Evolutionary conservation across 177 flowering plant genomes (phyloP), one percentile per base, ranked within the genome.

Genomic region (Vitis hybrid): DNA sequence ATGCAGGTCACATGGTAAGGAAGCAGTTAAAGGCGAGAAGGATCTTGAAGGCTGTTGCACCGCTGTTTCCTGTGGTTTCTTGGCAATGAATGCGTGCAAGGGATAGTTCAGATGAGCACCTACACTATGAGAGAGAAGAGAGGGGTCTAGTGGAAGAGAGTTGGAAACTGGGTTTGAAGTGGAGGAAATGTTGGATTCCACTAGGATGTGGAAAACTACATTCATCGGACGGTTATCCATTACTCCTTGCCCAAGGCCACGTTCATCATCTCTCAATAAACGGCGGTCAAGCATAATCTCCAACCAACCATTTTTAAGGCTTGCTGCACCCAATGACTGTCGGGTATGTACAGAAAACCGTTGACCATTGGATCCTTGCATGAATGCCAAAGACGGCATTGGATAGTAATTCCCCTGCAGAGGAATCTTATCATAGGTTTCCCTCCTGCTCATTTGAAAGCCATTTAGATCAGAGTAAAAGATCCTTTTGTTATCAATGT

Each of bases 241-340:
- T 66, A 94, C 97, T 21, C 99, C 99, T 84, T 96, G 99, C 62
- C 99, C 99, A 64, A 94, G 94, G 67, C 99, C 99, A 64, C 97
- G 96, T 1, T 93, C 98, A 83, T 96, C 99, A 79, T 96, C 99
- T 21, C 76, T 80, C 3, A 79, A 55, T 68, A 93, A 79, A 50
- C 99, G 92, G 7, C 99, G 87, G 59, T 96, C 99, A 54, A 96
- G 84, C 98, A 96, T 94, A 57, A 94, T 89, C 86, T 94, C 99
- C 55, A 96, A 69, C 96, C 97, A 91, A 60, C 99, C 97, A 60
- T 81, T 81, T 76, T 84, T 85, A 52, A 91, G 96, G 82, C 97
- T 86, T n/a, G 99, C 99, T 51, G 80, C 98, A 63, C 98, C 98
- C 66, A 96, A 70, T 3, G 98, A 85, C 78, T 94, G 98, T 60